Evolutionary conservation across 2,329 filamentous ascomycete species (phyloP).

Genomic region (Albifimbria verrucaria): DNA sequence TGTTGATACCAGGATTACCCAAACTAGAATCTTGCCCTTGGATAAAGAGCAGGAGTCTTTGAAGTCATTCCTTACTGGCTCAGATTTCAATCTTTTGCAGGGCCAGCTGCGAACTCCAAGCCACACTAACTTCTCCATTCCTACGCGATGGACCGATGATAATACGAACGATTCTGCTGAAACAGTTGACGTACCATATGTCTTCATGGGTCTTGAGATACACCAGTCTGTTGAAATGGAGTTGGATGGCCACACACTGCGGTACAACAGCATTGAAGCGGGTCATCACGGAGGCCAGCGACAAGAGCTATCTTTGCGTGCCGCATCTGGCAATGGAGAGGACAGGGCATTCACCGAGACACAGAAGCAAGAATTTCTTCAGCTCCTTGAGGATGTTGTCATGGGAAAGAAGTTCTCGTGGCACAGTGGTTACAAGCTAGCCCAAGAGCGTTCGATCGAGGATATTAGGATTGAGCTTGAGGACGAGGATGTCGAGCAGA

Average conservation of each 20-base stretch:
- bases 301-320: conserved; percentile 44
- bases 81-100: conserved; percentile 41
- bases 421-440: conserved; percentile 25
- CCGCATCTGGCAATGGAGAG: conserved; percentile 1
- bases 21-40: conserved; percentile 35
- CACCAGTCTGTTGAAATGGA: conserved; percentile 41
- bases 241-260: conserved; percentile 42
- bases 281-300: conserved; percentile 48
- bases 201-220: conserved; percentile 51
- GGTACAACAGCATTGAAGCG: conserved; percentile 50
- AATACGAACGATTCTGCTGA: not conserved
- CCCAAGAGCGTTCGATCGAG: conserved; percentile 22
- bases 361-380: conserved; percentile 17
- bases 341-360: conserved; percentile 2
- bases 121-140: conserved; percentile 25
- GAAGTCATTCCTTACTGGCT: conserved; percentile 39
- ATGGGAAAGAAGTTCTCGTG: conserved; percentile 30
- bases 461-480: conserved; percentile 18
- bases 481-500: conserved; percentile 11
- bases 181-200: conserved; percentile 23
- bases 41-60: conserved; percentile 34
- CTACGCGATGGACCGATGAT: conserved; percentile 13
- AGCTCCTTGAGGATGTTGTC: conserved; percentile 25
- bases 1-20: conserved; percentile 46
- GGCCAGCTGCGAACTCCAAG: conserved; percentile 39